These are phyloP conservation scores for Orychophragmus violaceus DNA, from an alignment of 345 rosid species.

Conservation along the genomic window DNA sequence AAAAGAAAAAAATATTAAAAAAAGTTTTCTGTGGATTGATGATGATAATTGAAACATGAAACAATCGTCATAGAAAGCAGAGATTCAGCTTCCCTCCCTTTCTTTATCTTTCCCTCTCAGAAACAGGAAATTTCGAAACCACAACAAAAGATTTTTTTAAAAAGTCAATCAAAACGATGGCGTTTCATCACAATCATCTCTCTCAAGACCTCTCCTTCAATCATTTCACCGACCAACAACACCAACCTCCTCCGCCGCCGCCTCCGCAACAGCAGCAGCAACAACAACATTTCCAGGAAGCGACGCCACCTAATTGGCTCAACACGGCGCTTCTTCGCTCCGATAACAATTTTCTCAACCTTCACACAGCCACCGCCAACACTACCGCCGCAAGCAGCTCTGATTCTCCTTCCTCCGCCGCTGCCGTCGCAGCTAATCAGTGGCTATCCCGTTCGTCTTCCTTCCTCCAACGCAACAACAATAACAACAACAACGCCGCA, in stretches of 20 bases:
- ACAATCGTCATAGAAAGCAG: conserved; percentile 26
- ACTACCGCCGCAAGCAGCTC: conserved; percentile 34
- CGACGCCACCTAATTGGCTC: conserved; percentile 72
- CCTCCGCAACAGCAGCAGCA: conserved; percentile 36
- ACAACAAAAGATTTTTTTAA: too few relatives aligned
- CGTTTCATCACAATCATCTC: conserved; percentile 74
- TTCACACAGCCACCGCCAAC: conserved; percentile 44
- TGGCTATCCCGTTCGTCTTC: conserved; percentile 70
- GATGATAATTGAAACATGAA: conserved; percentile 25
- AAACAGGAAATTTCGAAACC: conserved; percentile 14
- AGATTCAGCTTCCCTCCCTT: conserved; percentile 14
- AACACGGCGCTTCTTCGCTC: conserved; percentile 78
- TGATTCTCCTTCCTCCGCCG: conserved; percentile 38
- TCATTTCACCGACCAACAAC: conserved; percentile 62
- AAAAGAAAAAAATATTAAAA: neutral
- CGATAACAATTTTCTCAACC: conserved; percentile 72
- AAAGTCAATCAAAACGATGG: conserved; percentile 35
- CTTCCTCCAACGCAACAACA: conserved; percentile 30
- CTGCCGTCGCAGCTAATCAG: conserved; percentile 42
- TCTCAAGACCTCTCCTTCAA: conserved; percentile 72
- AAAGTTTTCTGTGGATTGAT: conserved; percentile 9
- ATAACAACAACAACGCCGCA: conserved; percentile 45
- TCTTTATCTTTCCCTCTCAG: conserved; percentile 31
- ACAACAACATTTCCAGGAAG: conserved; percentile 39
- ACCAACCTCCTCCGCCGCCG: conserved; percentile 33